Conservation (phyloP, 495 filamentous ascomycete genomes). For the Hyaloscypha bicolor region DNA sequence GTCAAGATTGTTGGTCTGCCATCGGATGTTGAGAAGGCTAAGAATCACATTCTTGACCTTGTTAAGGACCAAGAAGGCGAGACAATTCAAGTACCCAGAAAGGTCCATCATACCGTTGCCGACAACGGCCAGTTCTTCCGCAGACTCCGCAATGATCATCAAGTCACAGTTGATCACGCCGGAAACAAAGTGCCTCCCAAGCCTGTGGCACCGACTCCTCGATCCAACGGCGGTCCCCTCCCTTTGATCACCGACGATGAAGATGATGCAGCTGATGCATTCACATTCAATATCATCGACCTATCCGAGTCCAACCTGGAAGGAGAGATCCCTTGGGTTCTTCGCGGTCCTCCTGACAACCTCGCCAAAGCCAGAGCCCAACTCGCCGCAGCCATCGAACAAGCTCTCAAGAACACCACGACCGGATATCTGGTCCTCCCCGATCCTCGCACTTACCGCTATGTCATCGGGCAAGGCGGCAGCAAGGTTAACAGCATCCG, state of each 20-base stretch:
- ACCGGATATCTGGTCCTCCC: conserved; percentile 88
- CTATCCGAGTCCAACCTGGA: conserved; percentile 53
- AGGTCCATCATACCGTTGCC: conserved; percentile 78
- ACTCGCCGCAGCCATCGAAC: conserved; percentile 68
- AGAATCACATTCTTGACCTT: conserved; percentile 75
- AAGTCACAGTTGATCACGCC: conserved; percentile 87
- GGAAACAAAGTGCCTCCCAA: conserved; percentile 73
- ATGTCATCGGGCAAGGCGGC: conserved; percentile 86
- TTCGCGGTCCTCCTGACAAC: conserved; percentile 75
- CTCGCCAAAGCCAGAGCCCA: conserved; percentile 75
- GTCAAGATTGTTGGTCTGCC: conserved; percentile 84
- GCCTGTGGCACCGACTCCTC: conserved; percentile 48
- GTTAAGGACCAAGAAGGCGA: conserved; percentile 87
- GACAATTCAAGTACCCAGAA: conserved; percentile 77
- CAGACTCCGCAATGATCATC: conserved; percentile 74
- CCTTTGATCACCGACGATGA: conserved; percentile 90
- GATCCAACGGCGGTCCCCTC: conserved; percentile 59
- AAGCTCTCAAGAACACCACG: conserved; percentile 68
- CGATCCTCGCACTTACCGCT: conserved; percentile 85
- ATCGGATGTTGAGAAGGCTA: conserved; percentile 78
- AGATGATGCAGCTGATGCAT: conserved; percentile 56
- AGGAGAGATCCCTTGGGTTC: conserved; percentile 87
- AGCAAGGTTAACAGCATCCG: conserved; percentile 90
- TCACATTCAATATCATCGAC: conserved; percentile 82
- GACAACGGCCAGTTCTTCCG: conserved; percentile 95